Conservation (phyloP, 805 yeast genomes). For the Lipomyces anomalus region DNA sequence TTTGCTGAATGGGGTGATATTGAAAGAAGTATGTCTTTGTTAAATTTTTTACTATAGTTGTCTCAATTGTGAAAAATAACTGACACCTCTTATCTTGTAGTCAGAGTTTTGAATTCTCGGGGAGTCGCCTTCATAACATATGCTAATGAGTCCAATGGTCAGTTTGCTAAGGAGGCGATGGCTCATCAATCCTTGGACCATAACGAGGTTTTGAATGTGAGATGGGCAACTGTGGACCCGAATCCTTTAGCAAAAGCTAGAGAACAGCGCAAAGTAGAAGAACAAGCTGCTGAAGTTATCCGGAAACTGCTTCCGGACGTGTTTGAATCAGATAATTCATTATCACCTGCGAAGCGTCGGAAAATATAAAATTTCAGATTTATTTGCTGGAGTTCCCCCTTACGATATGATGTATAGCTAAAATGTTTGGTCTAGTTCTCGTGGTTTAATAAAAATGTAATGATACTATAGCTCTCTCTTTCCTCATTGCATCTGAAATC, state of each 20-base stretch:
- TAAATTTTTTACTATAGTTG: background rate
- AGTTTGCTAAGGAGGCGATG: conserved; percentile 95
- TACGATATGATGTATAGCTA: too few species aligned
- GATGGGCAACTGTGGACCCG: conserved; percentile 92
- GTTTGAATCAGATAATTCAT: conserved; percentile 7
- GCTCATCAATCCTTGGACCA: conserved; percentile 67
- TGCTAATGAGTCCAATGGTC: conserved; percentile 66
- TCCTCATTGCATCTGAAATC: too few species aligned
- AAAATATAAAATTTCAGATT: too few species aligned
- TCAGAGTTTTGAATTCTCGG: conserved; percentile 54
- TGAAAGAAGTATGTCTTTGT: conserved; percentile 38
- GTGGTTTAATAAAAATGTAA: background rate
- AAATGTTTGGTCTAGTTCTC: too few species aligned
- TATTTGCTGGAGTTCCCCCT: too few species aligned
- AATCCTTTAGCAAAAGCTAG: conserved; percentile 57
- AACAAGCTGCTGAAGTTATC: conserved; percentile 44
- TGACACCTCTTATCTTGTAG: background rate
- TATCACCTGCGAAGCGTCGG: conserved; percentile 14
- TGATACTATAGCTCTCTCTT: too few species aligned
- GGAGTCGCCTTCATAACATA: conserved; percentile 77
- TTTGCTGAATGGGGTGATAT: conserved; percentile 76
- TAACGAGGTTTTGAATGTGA: conserved; percentile 59
- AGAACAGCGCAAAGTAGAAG: conserved; percentile 46
- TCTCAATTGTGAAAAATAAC: background rate
- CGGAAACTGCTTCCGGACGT: conserved; percentile 33